A percentile compares a stretch with the other conserved stretches of the same genome.
These are phyloP conservation scores for Hygrophoropsis aurantiaca DNA, from an alignment of 768 basidiomycete genomes.

Conservation along the genomic window DNA sequence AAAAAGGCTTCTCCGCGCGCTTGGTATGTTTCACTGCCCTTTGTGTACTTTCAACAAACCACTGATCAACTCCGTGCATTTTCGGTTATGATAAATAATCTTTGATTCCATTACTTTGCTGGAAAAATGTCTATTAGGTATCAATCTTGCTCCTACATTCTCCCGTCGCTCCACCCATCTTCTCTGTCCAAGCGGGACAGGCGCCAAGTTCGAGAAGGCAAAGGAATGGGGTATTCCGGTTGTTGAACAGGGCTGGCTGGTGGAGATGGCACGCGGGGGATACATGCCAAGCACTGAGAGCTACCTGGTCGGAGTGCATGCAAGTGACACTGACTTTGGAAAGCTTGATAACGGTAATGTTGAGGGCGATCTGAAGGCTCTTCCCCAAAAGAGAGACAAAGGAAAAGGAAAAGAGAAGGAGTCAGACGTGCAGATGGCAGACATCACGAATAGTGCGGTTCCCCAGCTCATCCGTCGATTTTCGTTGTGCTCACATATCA, in stretches of 20 bases:
- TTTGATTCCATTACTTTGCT: too few species aligned
- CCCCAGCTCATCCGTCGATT: background rate
- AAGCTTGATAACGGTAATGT: too few species aligned
- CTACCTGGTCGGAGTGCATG: slow-evolving; percentile 29
- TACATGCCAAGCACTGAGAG: slow-evolving; percentile 36
- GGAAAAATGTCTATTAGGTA: slow-evolving; percentile 41
- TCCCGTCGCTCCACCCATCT: slow-evolving; percentile 76
- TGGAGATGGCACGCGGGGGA: slow-evolving; percentile 54
- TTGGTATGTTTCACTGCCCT: slow-evolving; percentile 44
- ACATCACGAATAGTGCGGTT: slow-evolving; percentile 38
- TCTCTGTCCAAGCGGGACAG: slow-evolving; percentile 67
- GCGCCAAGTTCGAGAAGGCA: slow-evolving; percentile 79
- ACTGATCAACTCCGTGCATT: too few species aligned
- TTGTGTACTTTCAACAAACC: too few species aligned
- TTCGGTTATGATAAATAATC: too few species aligned
- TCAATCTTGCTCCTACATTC: slow-evolving; percentile 55
- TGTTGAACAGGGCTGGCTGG: slow-evolving; percentile 72
- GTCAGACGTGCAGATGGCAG: slow-evolving; percentile 28
- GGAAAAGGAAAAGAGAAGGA: slow-evolving; percentile 35
- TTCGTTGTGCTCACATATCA: background rate
- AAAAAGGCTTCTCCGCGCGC: slow-evolving; percentile 61
- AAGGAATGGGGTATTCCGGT: slow-evolving; percentile 75
- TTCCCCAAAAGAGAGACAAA: slow-evolving; percentile 16
- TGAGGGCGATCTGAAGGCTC: background rate
- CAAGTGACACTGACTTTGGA: too few species aligned